phyloP scores from a whole-genome alignment of 2,329 filamentous ascomycete genomes.

The Fusarium humuli region DNA sequence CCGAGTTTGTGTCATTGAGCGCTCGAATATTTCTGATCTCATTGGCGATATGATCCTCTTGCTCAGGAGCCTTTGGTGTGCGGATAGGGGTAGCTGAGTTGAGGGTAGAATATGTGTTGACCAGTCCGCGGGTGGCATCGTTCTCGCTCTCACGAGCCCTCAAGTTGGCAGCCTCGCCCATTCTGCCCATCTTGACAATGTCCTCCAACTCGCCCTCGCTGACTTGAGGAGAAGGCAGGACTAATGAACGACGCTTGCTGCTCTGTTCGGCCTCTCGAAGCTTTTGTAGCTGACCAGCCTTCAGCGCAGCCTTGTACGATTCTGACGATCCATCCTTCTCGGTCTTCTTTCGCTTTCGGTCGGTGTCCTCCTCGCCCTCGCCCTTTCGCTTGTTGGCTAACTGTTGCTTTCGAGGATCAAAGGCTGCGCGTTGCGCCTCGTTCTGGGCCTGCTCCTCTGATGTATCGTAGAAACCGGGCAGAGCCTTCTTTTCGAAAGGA shows the following conservation, averaged over 20 bases:
- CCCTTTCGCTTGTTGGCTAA: slow-evolving; percentile 93
- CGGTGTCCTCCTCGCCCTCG: slow-evolving; percentile 84
- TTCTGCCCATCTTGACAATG: slow-evolving; percentile 98
- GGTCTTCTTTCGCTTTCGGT: slow-evolving; percentile 88
- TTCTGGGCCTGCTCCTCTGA: slow-evolving; percentile 83
- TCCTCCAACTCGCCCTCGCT: slow-evolving; percentile 93
- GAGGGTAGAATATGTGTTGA: slow-evolving; percentile 87
- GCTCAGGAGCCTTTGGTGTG: slow-evolving; percentile 88
- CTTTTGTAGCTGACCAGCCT: slow-evolving; percentile 93
- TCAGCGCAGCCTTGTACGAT: slow-evolving; percentile 86
- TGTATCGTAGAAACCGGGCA: slow-evolving; percentile 93
- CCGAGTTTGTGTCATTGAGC: slow-evolving; percentile 93
- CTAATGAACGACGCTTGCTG: slow-evolving; percentile 88
- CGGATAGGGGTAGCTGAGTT: slow-evolving; percentile 88
- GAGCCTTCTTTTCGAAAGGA: slow-evolving; percentile 93
- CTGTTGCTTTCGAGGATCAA: slow-evolving; percentile 93
- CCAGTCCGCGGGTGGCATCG: slow-evolving; percentile 83
- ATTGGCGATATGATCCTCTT: slow-evolving; percentile 96
- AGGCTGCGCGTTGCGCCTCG: slow-evolving; percentile 83
- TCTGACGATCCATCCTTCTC: slow-evolving; percentile 85
- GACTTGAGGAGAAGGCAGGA: slow-evolving; percentile 89
- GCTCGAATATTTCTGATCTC: slow-evolving; percentile 95
- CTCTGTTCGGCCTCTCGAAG: slow-evolving; percentile 96
- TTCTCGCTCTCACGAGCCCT: slow-evolving; percentile 84
- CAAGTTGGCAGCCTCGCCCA: slow-evolving; percentile 84